These are phyloP conservation scores for Tylopilus felleus DNA, from an alignment of 768 basidiomycete genomes.

Conservation along the genomic window DNA sequence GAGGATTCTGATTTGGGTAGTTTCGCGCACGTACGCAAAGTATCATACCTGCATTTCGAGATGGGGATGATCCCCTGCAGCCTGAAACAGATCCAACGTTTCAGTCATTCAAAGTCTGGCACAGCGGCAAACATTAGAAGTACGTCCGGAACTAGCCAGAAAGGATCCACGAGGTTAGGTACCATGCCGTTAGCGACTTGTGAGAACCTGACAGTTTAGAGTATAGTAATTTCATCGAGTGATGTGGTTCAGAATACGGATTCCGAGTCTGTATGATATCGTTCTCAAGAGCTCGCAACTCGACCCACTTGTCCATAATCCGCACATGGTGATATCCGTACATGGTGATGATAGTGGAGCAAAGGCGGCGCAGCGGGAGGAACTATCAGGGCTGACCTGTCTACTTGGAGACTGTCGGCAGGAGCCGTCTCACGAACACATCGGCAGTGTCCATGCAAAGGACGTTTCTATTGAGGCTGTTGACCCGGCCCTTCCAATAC, in stretches of 20 bases:
- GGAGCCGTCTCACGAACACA: not conserved
- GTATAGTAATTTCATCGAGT: too few species aligned
- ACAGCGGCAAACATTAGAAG: too few species aligned
- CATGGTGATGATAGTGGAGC: not conserved
- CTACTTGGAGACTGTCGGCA: not conserved
- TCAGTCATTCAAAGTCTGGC: not conserved
- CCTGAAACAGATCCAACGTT: not conserved
- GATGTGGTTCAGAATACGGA: too few species aligned
- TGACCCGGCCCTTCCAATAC: conserved; percentile 16
- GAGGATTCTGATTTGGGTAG: not conserved
- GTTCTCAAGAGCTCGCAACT: not conserved
- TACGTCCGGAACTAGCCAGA: too few species aligned
- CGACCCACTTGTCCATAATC: too few species aligned
- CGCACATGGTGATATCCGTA: not conserved
- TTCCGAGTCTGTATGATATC: too few species aligned
- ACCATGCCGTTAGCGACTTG: not conserved
- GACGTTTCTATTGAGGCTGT: not conserved
- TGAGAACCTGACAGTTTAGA: not conserved
- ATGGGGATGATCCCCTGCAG: not conserved
- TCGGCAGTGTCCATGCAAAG: not conserved
- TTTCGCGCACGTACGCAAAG: not conserved
- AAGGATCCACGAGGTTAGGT: not conserved
- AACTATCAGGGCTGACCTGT: not conserved
- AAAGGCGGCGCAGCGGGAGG: not conserved
- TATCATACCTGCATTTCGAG: not conserved